Base-by-base conservation (phyloP, 2,329 filamentous ascomycete genomes). In the Penicillium expansum region DNA sequence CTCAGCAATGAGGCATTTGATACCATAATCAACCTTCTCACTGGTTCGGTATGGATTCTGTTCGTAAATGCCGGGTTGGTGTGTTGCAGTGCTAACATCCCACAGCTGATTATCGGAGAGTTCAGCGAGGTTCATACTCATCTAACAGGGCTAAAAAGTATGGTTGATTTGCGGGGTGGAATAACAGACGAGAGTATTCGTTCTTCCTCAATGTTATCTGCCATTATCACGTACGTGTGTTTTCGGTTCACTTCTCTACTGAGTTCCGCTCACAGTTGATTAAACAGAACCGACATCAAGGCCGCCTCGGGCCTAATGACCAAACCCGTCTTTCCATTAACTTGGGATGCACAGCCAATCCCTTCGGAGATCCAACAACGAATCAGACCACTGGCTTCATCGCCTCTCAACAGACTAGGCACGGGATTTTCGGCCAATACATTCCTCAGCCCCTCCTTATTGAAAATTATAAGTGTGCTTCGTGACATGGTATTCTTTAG, bases 71-170 rank as follows among this genome's bases (percentile, higher is more conserved):
- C 16, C 29, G 16, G 14, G 18, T 18, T 30, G 3, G 11, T 13
- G 8, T 41, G 42, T 33, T 50, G 37, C 13, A 14, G 42, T 14
- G 29, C 62, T 67, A 47, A 67, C 39, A 16, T n/a, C 32, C 10
- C 10, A 18, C 33, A 74, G 72, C 58, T 74, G 48, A 72, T 75
- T 20, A 65, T 73, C 45, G 74, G 73, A 10, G 62, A 72, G 35
- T 76, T 76, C 50, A 67, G 69, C 38, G 74, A 76, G 62, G 71
- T 71, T 16, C 67, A 66, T 38, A 70, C 77, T 22, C 76, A 78
- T 58, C 62, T 77, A 9, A 63, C 65, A 32, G 74, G 74, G 4
- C 64, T 77, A 11, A 70, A 69, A 53, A 66, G 64, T 11, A 73
- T 76, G 69, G 71, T 76, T 13, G 69, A 72, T 5, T 57, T 72